Percentiles rank a stretch among this genome's conserved stretches.
Conservation (phyloP, 345 rosid species). For the Toxicodendron radicans region DNA sequence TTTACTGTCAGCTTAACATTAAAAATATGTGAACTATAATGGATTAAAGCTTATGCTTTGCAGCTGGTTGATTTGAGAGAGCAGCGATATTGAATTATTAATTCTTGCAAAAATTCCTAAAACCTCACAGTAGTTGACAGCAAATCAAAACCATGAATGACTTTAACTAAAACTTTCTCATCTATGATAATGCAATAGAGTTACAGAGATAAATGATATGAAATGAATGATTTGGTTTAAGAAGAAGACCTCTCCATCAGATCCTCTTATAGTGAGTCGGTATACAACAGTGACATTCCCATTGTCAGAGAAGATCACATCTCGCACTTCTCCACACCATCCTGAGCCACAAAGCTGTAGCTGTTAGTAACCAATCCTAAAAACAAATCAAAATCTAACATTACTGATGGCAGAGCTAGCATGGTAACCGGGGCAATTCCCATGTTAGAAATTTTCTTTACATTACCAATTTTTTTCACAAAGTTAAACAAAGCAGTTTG, state of each 20-base stretch:
- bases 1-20: background rate
- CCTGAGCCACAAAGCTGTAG: slow-evolving; percentile 37
- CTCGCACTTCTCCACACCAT: slow-evolving; percentile 98
- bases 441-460: too few species aligned
- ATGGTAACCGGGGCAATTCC: too few species aligned
- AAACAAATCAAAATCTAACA: background rate
- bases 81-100: too few species aligned
- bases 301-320: slow-evolving; percentile 85
- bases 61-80: too few species aligned
- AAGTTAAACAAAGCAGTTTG: too few species aligned
- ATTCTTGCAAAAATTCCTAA: background rate
- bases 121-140: background rate
- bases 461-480: too few species aligned
- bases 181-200: too few species aligned
- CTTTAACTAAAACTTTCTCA: too few species aligned
- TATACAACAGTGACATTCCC: slow-evolving; percentile 90
- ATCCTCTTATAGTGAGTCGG: slow-evolving; percentile 90
- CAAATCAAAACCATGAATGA: background rate
- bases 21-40: too few species aligned
- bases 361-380: background rate
- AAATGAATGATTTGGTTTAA: background rate
- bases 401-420: too few species aligned
- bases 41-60: background rate
- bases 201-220: too few species aligned
- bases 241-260: slow-evolving; percentile 85